Evolutionary conservation across 2,329 filamentous ascomycete species (phyloP).

Genomic region (Lasiodiplodia hormozganensis): DNA sequence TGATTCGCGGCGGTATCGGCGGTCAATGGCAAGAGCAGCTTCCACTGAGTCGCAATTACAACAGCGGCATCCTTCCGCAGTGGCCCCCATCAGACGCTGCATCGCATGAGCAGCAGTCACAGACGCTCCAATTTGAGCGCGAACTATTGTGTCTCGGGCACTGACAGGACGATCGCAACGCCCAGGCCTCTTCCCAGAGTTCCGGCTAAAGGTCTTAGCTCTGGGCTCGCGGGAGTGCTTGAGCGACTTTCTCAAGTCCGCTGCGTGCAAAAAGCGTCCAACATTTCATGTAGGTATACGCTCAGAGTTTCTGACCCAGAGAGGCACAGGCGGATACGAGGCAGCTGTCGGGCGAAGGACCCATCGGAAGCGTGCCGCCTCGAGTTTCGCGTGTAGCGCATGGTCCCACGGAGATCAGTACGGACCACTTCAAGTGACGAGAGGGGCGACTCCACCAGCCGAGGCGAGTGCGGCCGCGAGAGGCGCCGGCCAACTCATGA

Average conservation of each 20-base stretch:
- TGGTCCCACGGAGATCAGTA: conserved; percentile 21
- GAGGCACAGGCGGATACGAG: conserved; percentile 13
- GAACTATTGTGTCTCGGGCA: conserved; percentile 23
- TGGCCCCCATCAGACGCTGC: neutral
- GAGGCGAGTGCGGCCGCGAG: conserved; percentile 15
- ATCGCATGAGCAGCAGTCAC: neutral
- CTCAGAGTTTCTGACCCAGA: neutral
- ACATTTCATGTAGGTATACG: neutral
- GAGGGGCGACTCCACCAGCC: conserved; percentile 11
- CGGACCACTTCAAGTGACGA: conserved; percentile 13
- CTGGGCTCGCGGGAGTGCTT: neutral
- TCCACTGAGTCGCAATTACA: neutral
- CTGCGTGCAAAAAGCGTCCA: neutral
- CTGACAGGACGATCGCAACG: conserved; percentile 16
- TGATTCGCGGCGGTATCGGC: no score
- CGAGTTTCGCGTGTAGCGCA: conserved; percentile 13
- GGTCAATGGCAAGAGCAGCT: neutral
- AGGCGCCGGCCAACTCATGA: conserved; percentile 6
- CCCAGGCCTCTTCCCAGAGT: neutral
- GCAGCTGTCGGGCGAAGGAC: neutral
- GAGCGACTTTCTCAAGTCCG: conserved; percentile 8
- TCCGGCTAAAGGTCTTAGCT: conserved; percentile 2
- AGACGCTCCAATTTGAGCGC: conserved; percentile 12
- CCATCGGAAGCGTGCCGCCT: conserved; percentile 1
- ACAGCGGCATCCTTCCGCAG: neutral